Evolutionary conservation across 768 basidiomycete species (phyloP).

Genomic region (Suillus weaverae): DNA sequence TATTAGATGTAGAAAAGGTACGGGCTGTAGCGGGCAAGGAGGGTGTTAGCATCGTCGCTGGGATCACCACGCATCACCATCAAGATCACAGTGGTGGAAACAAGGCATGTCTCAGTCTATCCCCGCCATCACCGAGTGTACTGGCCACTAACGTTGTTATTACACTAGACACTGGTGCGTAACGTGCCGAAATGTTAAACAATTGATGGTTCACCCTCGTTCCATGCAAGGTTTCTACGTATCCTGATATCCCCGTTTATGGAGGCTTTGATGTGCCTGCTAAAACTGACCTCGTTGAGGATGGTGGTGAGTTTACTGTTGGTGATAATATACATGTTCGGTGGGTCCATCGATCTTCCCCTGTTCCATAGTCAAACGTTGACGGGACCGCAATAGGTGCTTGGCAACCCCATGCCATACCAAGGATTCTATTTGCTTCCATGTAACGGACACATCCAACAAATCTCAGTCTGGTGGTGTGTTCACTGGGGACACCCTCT

Average conservation of each 20-base stretch:
- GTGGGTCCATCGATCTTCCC: constrained; percentile 32
- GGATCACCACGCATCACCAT: constrained; percentile 92
- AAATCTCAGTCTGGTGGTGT: constrained; percentile 65
- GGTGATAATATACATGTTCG: constrained; percentile 61
- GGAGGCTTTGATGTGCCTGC: constrained; percentile 78
- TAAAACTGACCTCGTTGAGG: constrained; percentile 72
- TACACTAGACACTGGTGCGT: constrained; percentile 30
- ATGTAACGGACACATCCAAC: constrained; percentile 54
- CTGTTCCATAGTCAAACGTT: background rate
- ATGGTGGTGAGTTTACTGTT: constrained; percentile 79
- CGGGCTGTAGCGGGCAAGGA: constrained; percentile 57
- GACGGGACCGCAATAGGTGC: constrained; percentile 47
- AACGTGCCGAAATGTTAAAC: constrained; percentile 7
- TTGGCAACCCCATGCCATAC: constrained; percentile 93
- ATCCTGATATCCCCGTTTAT: constrained; percentile 57
- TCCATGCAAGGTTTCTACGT: constrained; percentile 39
- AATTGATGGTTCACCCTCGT: constrained; percentile 6
- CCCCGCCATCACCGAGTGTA: background rate
- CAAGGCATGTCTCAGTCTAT: constrained; percentile 51
- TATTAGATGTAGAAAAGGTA: constrained; percentile 74
- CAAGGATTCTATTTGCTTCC: constrained; percentile 93
- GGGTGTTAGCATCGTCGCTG: constrained; percentile 66
- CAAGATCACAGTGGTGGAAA: constrained; percentile 89
- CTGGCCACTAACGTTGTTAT: constrained; percentile 11
- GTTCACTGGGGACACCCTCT: constrained; percentile 95